Percentiles rank a stretch among this genome's conserved stretches.
Conservation (phyloP, 2,329 filamentous ascomycete species). For the Eutypella sp. region DNA sequence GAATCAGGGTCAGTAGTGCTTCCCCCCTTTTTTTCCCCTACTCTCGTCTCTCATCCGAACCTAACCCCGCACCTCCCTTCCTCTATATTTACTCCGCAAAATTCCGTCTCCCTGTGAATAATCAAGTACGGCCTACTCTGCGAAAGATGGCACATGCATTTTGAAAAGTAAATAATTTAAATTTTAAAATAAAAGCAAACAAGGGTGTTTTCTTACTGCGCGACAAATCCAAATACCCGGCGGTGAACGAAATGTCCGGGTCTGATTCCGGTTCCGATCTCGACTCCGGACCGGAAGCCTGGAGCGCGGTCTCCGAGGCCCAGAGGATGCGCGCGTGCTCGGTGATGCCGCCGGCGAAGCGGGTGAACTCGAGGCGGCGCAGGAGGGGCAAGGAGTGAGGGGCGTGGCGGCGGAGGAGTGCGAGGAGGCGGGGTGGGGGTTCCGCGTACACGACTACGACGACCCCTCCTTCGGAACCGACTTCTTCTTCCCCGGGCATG, state of each 20-base stretch:
- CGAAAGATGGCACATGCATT: too few species aligned
- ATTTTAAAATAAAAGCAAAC: neutral
- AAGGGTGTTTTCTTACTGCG: constrained; percentile 27
- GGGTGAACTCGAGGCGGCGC: constrained; percentile 57
- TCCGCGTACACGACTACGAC: constrained; percentile 22
- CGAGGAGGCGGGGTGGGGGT: constrained; percentile 34
- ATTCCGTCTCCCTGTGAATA: too few species aligned
- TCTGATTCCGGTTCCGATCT: too few species aligned
- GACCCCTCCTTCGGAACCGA: constrained; percentile 12
- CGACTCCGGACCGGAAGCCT: too few species aligned
- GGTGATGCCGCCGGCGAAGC: constrained; percentile 35
- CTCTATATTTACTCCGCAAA: too few species aligned
- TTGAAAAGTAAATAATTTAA: neutral
- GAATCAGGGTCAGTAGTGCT: neutral
- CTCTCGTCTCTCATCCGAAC: neutral
- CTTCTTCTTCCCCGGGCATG: neutral
- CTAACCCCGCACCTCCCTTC: neutral
- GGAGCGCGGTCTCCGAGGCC: constrained; percentile 17
- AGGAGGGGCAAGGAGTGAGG: constrained; percentile 57
- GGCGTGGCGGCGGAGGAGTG: constrained; percentile 44
- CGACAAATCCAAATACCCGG: constrained; percentile 57
- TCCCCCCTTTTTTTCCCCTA: neutral
- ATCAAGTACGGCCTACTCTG: too few species aligned
- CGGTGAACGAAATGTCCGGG: too few species aligned
- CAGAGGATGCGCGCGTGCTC: constrained; percentile 39